Percentiles rank a stretch among this genome's conserved stretches.
These are phyloP conservation scores for Yamadazyma oceani DNA, from an alignment of 1,139 yeast species.

Conservation along the genomic window DNA sequence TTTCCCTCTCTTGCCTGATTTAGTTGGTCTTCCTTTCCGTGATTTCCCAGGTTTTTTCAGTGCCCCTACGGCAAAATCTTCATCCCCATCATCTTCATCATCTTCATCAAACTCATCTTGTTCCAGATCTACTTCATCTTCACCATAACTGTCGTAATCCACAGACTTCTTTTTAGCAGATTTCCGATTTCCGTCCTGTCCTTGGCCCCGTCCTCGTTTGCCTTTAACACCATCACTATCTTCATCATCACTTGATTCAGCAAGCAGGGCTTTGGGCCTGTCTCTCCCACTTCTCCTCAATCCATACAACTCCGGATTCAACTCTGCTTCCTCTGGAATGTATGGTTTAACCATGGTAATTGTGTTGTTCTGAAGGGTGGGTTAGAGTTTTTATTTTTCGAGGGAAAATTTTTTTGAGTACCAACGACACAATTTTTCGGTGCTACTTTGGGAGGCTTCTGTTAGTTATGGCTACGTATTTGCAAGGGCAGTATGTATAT, in stretches of 20 bases:
- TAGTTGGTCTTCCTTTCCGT: no score
- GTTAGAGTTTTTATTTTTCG: neutral
- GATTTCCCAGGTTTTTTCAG: slow-evolving; percentile 5
- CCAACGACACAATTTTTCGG: no score
- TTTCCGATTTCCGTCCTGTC: slow-evolving; percentile 9
- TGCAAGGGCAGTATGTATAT: no score
- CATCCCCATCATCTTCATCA: slow-evolving; percentile 29
- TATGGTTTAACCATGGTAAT: slow-evolving; percentile 11
- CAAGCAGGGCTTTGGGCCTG: slow-evolving; percentile 42
- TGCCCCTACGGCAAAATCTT: slow-evolving; percentile 16
- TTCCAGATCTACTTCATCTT: slow-evolving; percentile 14
- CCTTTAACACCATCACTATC: slow-evolving; percentile 23
- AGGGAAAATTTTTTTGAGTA: slow-evolving; percentile 1
- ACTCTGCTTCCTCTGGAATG: slow-evolving; percentile 42
- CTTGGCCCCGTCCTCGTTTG: slow-evolving; percentile 19
- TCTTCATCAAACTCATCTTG: slow-evolving; percentile 24
- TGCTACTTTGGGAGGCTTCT: no score
- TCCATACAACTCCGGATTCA: slow-evolving; percentile 89
- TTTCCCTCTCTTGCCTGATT: no score
- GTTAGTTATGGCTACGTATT: no score
- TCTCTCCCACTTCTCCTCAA: slow-evolving; percentile 84
- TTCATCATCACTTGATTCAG: slow-evolving; percentile 23
- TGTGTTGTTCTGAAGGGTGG: neutral
- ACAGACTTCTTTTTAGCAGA: slow-evolving; percentile 3
- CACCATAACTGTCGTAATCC: slow-evolving; percentile 17